Evolutionary conservation across 768 basidiomycete genomes (phyloP), one percentile per base, ranked within the genome.

Genomic region (Tremella mesenterica): DNA sequence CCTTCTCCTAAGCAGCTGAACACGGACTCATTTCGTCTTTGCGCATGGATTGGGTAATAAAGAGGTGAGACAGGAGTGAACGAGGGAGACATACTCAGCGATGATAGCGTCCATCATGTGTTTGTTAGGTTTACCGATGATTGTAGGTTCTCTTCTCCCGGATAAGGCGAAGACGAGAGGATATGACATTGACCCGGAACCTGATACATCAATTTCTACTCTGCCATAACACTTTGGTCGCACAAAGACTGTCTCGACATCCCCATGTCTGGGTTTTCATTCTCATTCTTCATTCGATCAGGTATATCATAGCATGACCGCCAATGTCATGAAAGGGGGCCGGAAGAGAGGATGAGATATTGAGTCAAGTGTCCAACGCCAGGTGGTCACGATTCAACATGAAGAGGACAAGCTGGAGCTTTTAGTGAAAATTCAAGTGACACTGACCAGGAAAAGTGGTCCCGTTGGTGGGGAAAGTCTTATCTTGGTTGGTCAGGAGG

Each of bases 61-160:
- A 23, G 4, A 41, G n/a, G 8, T 41, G 38, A 6, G 6, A 4
- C 41, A 10, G 45, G 8, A 23, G 20, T 12, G 31, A 27, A 4
- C 8, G 16, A 30, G 14, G 13, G 7, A 27, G 18, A 69, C 77
- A 54, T 57, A 84, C 85, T 83, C 83, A 28, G 84, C 81, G 55
- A 84, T 82, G 73, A 99, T 92, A 69, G 86, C 87, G 70, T 96
- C 90, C 58, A 96, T 76, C 92, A 96, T 95, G 34, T 84, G 83
- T 59, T 77, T 80, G 54, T 85, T 81, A n/a, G 90, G 92, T 74
- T 96, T 97, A 14, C 92, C 93, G 54, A 91, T 85, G 50, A 81
- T 80, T 16, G 86, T 74, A 1, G 92, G 90, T 54, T 82, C 80
- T 52, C 77, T 79, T 26, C 59, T 60, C 10, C 54, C 50, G 30